Conservation (phyloP, 2,329 filamentous ascomycete genomes). For the Ascochyta koolunga region DNA sequence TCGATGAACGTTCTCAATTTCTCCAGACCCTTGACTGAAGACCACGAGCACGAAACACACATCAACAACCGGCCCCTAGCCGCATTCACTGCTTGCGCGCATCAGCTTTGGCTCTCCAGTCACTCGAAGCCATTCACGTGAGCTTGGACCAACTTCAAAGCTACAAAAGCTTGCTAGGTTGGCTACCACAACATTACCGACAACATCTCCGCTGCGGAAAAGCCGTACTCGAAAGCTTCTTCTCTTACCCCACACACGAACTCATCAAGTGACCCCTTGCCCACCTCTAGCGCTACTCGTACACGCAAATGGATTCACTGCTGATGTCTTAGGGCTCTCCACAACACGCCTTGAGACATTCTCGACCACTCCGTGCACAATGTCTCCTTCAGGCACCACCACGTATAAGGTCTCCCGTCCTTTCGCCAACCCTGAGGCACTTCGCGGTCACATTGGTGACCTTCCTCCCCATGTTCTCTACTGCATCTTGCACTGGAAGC, state of each 20-base stretch:
- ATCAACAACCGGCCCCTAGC: no score
- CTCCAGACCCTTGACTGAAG: neutral
- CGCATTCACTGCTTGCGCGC: neutral
- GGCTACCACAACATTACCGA: neutral
- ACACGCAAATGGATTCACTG: neutral
- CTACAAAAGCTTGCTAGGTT: neutral
- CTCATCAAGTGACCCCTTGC: neutral
- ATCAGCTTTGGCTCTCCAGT: neutral
- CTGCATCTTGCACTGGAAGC: neutral
- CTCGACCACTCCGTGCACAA: neutral
- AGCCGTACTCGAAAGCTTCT: neutral
- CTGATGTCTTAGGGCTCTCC: neutral
- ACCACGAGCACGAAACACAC: neutral
- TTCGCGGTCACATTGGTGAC: neutral
- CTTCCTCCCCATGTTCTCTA: neutral
- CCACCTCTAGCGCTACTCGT: neutral
- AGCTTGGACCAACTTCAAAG: neutral
- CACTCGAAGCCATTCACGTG: neutral
- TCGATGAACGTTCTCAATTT: neutral
- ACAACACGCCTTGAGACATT: neutral
- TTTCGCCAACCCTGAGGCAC: neutral
- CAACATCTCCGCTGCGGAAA: neutral
- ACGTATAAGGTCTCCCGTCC: neutral
- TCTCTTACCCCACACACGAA: neutral
- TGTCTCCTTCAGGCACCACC: neutral